Base-by-base conservation (phyloP, 176 grass and related monocot genomes). In the Triticum dicoccoides region DNA sequence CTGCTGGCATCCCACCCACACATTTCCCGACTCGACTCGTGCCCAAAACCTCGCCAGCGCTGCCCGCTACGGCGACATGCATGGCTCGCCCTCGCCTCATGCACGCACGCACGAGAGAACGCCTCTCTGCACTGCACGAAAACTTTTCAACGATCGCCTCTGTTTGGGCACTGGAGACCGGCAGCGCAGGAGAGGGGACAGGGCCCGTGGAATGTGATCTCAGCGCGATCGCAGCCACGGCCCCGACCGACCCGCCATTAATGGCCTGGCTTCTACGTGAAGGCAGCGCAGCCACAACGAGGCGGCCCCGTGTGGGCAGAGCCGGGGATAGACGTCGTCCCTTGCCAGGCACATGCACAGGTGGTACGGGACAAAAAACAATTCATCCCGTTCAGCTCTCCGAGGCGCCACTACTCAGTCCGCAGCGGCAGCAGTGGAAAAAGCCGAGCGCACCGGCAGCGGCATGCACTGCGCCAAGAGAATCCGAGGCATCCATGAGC, bases 261-360 rank as follows among this genome's bases (percentile, higher is more conserved):
- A 88, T 80, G 81, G 42, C 10, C 77, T 75, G 82, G 77, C 78
- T 85, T 86, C 79, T 30, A 41, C 88, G 83, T 76, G 39, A 86
- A 82, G 84, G 51, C 61, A 78, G 21, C 65, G 51, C 51, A 54
- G 51, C 13, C 61, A 13, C 13, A 11, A 14, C 73, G 73, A 88
- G 37, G 80, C 33, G 61, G 61, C 12, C 5, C 6, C 15, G 17
- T 54, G 17, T 54, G 17, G 51, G 45, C 61, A 29, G 39, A 54
- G 7, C 25, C 5, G 15, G 51, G 15, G 51, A 7, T 54, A 52
- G 49, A 52, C 49, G 49, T 52, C 49, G 5, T 17, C 14, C 45
- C 49, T 52, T 52, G 49, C 49, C 49, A 52, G 49, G 12, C 49
- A 52, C 49, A 52, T 14, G 13, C 3, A 54, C 3, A 2, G 37